Evolutionary conservation across 805 yeast species (phyloP), one percentile per base, ranked within the genome.

Genomic region (Ogataea nonfermentans): DNA sequence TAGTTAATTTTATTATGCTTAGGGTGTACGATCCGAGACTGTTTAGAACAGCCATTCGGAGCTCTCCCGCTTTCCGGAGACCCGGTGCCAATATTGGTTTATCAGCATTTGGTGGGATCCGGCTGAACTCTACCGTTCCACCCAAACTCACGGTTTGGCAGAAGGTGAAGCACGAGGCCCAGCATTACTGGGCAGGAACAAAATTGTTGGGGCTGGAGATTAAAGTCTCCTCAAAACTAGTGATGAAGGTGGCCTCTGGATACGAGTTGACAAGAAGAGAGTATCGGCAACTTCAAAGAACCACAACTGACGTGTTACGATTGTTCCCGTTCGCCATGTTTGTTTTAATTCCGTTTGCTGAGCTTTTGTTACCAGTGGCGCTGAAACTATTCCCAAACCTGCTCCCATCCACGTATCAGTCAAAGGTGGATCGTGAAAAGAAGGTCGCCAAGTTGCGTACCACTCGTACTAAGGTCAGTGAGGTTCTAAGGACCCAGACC

Each of bases 121-220:
- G 41, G 11, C 28, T 16, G 11, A 31, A 37, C 6, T 37, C 41
- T 4, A 20, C 35, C 19, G 52, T 49, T 6, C 61, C 22, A 19
- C 22, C 66, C 35, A 84, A 84, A 55, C 63, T 69, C 32, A 63
- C 88, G 1, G 35, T 84, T n/a, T 82, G 90, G 95, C 84, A 82
- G 43, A 81, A 80, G 56, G 81, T 91, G 40, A 90, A 89, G 61
- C 93, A 86, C 56, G 97, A 86, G 65, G 84, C 81, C 4, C 75
- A 78, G 25, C 99, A 91, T 65, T 89, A 89, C 63, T 88, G 95
- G 87, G 84, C 81, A 51, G 98, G 99, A 30, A 91, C 98, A 6
- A 90, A 89, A 63, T 74, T 93, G 36, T 70, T 91, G 33, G 98
- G 97, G 4, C 79, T 84, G 55, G 99, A 93, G 64, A 74, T 89